A percentile compares a stretch with the other conserved stretches of the same genome.
Conservation (phyloP, 1,284 basidiomycete species). For the Rhodotorula sp. region DNA sequence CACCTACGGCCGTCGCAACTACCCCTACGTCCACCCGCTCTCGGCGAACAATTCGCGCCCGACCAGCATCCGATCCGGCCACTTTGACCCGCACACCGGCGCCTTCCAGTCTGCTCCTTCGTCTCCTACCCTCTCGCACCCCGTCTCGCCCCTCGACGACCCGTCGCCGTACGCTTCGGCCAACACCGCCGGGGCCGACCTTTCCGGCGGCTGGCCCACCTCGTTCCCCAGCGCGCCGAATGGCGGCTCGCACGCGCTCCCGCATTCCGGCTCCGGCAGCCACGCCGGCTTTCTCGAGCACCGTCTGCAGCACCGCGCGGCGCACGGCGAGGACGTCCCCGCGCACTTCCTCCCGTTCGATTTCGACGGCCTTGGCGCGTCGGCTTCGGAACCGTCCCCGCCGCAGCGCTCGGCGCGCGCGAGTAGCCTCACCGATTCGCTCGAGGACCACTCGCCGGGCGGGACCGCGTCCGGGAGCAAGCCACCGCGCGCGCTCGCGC, state of each 20-base stretch:
- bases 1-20: conserved; percentile 33
- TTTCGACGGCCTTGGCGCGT: conserved; percentile 21
- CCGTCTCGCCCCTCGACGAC: conserved; percentile 31
- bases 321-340: conserved; percentile 23
- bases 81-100: conserved; percentile 33
- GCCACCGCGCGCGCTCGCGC: conserved; percentile 22
- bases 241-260: conserved; percentile 7
- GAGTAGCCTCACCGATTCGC: background rate
- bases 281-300: conserved; percentile 45
- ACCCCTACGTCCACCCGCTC: conserved; percentile 31
- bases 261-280: conserved; percentile 7
- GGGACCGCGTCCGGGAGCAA: background rate
- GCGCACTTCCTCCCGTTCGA: conserved; percentile 37
- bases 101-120: conserved; percentile 35
- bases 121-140: conserved; percentile 32
- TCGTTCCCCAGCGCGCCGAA: conserved; percentile 18
- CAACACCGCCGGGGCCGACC: conserved; percentile 1
- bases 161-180: conserved; percentile 8
- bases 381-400: background rate
- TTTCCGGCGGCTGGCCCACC: conserved; percentile 30
- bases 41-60: conserved; percentile 35
- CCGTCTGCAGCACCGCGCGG: conserved; percentile 40
- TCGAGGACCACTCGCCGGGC: conserved; percentile 3
- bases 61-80: conserved; percentile 33
- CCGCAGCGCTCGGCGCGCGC: background rate